Evolutionary conservation across 345 rosid species (phyloP).

Genomic region (Cardiospermum halicacabum): DNA sequence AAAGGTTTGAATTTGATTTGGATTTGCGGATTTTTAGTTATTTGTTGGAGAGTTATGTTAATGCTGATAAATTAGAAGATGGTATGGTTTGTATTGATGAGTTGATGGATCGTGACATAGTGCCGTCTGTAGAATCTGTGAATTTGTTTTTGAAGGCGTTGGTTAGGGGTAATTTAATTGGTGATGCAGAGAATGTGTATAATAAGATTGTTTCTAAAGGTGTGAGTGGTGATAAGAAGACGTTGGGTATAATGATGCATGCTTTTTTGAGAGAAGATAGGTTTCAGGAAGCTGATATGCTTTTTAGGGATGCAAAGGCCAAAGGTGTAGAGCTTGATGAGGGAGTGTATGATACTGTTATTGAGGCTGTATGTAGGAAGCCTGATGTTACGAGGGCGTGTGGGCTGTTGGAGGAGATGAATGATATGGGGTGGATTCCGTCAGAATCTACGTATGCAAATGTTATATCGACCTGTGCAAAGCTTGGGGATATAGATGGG

Average conservation of each 20-base stretch:
- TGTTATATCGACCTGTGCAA: constrained; percentile 55
- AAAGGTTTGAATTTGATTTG: constrained; percentile 37
- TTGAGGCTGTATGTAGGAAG: constrained; percentile 45
- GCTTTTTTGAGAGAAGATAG: constrained; percentile 51
- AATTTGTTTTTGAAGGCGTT: constrained; percentile 42
- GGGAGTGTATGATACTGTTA: constrained; percentile 31
- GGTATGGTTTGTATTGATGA: constrained; percentile 39
- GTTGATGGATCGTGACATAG: constrained; percentile 41
- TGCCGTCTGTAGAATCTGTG: constrained; percentile 27
- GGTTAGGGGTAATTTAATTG: constrained; percentile 36
- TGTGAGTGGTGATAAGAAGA: constrained; percentile 38
- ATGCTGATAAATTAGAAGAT: constrained; percentile 27
- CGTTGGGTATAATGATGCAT: constrained; percentile 40
- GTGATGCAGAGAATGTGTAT: constrained; percentile 40
- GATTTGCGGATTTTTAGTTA: constrained; percentile 44
- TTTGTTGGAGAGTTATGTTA: constrained; percentile 54
- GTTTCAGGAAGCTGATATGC: constrained; percentile 40
- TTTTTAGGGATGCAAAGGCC: constrained; percentile 38
- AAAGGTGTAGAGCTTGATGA: constrained; percentile 51
- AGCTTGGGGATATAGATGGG: constrained; percentile 51
- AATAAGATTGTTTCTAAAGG: constrained; percentile 43
- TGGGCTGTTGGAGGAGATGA: constrained; percentile 58
- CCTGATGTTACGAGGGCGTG: constrained; percentile 37
- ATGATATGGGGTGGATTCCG: constrained; percentile 42
- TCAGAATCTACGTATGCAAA: constrained; percentile 38